phyloP scores from a whole-genome alignment of 306 rosid species.

The Oemleria cerasiformis region DNA sequence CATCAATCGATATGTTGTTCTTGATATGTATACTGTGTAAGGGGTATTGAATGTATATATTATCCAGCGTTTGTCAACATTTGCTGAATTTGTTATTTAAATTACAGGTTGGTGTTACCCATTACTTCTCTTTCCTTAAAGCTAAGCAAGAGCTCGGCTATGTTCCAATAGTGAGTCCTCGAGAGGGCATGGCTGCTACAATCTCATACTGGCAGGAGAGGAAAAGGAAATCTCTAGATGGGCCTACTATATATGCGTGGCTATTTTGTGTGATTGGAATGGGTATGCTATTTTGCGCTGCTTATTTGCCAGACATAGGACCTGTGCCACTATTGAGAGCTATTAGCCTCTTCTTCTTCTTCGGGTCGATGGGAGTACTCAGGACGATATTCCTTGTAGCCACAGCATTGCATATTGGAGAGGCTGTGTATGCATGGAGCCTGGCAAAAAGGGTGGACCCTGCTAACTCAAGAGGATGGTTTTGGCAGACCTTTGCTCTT shows the following conservation, averaged over 20 bases:
- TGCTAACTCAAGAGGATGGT: conserved; percentile 69
- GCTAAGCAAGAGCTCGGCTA: conserved; percentile 90
- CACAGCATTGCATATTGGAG: conserved; percentile 39
- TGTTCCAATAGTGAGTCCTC: conserved; percentile 61
- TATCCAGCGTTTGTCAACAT: background rate
- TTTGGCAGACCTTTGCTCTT: conserved; percentile 76
- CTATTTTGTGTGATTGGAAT: conserved; percentile 61
- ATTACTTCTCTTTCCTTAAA: conserved; percentile 80
- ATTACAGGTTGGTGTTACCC: conserved; percentile 79
- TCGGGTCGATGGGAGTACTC: conserved; percentile 55
- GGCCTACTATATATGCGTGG: conserved; percentile 76
- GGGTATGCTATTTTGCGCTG: conserved; percentile 58
- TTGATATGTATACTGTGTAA: background rate
- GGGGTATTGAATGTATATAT: no score
- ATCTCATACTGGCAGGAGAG: conserved; percentile 81
- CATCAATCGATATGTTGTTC: background rate
- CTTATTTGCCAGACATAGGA: conserved; percentile 67
- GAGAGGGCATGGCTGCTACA: conserved; percentile 85
- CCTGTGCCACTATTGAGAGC: conserved; percentile 54
- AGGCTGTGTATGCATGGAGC: conserved; percentile 71
- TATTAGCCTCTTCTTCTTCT: conserved; percentile 44
- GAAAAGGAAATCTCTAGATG: conserved; percentile 61
- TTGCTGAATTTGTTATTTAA: conserved; percentile 13
- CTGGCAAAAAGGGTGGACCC: conserved; percentile 80
- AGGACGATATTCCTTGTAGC: conserved; percentile 48